Percentiles rank a stretch among this genome's conserved stretches.
These are phyloP conservation scores for Cryptococcus neoformans DNA, from an alignment of 1,284 basidiomycete genomes.

Conservation along the genomic window DNA sequence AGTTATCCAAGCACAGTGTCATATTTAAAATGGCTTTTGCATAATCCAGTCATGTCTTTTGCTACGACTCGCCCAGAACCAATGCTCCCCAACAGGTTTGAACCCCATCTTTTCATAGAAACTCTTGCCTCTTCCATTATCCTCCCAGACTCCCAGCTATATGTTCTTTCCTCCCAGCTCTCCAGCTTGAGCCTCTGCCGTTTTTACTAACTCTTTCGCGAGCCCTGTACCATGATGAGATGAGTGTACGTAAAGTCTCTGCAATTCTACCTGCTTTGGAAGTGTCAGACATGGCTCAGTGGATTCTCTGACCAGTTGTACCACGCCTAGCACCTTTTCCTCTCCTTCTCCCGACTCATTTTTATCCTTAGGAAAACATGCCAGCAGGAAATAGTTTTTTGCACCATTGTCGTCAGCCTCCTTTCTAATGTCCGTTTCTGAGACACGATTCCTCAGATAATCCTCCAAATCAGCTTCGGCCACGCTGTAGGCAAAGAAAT, in stretches of 20 bases:
- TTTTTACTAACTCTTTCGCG: slow-evolving; percentile 15
- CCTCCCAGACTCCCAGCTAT: slow-evolving; percentile 40
- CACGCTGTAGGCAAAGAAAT: slow-evolving; percentile 13
- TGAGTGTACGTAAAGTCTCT: slow-evolving; percentile 24
- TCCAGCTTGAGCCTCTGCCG: slow-evolving; percentile 12
- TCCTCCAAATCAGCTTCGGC: background rate
- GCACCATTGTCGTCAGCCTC: background rate
- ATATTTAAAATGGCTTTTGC: slow-evolving; percentile 12
- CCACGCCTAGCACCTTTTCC: slow-evolving; percentile 3
- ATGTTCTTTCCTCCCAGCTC: slow-evolving; percentile 19
- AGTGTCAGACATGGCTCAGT: slow-evolving; percentile 7
- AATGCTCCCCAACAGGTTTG: slow-evolving; percentile 10
- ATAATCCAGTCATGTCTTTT: slow-evolving; percentile 19
- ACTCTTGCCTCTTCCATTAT: slow-evolving; percentile 22
- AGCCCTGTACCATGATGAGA: slow-evolving; percentile 30
- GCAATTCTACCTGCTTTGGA: slow-evolving; percentile 18
- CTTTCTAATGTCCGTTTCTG: background rate
- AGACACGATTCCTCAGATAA: background rate
- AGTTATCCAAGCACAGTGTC: background rate
- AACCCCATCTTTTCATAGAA: slow-evolving; percentile 35
- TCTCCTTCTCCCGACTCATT: background rate
- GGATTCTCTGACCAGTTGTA: slow-evolving; percentile 5
- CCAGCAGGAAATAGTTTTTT: background rate
- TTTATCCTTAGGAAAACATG: background rate
- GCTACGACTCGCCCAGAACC: slow-evolving; percentile 18